A percentile compares a stretch with the other conserved stretches of the same genome.
Evolutionary conservation across 164 flowering plant genomes (phyloP).

Genomic region (Aristolochia californica): DNA sequence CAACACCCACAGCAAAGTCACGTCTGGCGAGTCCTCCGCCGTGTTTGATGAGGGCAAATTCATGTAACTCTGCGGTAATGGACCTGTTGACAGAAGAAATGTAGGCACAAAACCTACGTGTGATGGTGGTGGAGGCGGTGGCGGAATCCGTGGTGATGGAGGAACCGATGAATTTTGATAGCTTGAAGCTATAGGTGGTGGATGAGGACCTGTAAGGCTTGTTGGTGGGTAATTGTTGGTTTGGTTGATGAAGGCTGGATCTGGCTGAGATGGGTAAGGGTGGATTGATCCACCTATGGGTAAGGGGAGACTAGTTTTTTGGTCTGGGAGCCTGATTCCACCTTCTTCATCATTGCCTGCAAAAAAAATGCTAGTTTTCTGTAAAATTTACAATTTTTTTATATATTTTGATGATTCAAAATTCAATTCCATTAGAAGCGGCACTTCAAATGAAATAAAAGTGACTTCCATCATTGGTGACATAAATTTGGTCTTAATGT

Average conservation of each 20-base stretch:
- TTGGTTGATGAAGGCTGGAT: conserved; percentile 7
- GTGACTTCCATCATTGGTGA: no score
- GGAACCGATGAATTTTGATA: conserved; percentile 15
- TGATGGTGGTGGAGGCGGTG: conserved; percentile 60
- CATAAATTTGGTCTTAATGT: no score
- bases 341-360: conserved; percentile 40
- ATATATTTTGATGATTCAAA: no score
- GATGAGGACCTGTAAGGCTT: conserved; percentile 12
- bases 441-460: no score
- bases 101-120: conserved; percentile 55
- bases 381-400: no score
- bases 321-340: conserved; percentile 25
- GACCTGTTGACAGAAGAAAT: conserved; percentile 33
- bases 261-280: conserved; percentile 14
- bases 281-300: conserved; percentile 12
- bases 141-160: conserved; percentile 26
- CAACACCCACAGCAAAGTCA: conserved; percentile 53
- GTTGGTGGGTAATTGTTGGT: conserved; percentile 17
- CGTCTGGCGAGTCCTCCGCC: conserved; percentile 33
- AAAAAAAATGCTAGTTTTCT: no score
- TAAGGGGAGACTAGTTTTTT: conserved; percentile 9
- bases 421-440: no score
- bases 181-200: conserved; percentile 24
- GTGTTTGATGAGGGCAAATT: conserved; percentile 44
- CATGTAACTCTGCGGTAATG: conserved; percentile 17